A percentile compares a stretch with the other conserved stretches of the same genome.
These are phyloP conservation scores for Biscogniauxia sp. DNA, from an alignment of 2,329 filamentous ascomycete genomes.

Conservation along the genomic window DNA sequence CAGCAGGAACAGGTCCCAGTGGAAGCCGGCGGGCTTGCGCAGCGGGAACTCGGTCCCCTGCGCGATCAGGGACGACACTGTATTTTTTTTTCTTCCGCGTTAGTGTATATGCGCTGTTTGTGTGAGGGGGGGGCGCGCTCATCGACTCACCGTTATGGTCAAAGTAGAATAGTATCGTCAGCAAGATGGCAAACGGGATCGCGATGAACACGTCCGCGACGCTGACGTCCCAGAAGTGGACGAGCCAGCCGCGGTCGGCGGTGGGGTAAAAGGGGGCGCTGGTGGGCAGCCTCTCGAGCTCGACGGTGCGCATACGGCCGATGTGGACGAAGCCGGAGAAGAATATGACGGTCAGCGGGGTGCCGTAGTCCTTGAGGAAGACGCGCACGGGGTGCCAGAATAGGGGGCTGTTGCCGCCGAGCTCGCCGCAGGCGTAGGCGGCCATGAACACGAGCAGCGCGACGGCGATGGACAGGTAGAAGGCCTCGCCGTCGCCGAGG, in stretches of 20 bases:
- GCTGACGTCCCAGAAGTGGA: slow-evolving; percentile 76
- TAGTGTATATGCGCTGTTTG: background rate
- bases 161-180: slow-evolving; percentile 86
- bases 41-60: slow-evolving; percentile 82
- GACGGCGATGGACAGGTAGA: slow-evolving; percentile 78
- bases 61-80: slow-evolving; percentile 77
- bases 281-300: slow-evolving; percentile 71
- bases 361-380: slow-evolving; percentile 88
- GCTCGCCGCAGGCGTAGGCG: slow-evolving; percentile 69
- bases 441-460: slow-evolving; percentile 75
- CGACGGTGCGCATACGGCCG: slow-evolving; percentile 72
- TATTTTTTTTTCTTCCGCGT: background rate
- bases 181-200: slow-evolving; percentile 78
- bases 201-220: slow-evolving; percentile 76
- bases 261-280: slow-evolving; percentile 79
- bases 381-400: slow-evolving; percentile 74
- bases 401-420: slow-evolving; percentile 69
- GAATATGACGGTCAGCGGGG: slow-evolving; percentile 78
- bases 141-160: slow-evolving; percentile 71
- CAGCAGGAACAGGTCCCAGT: slow-evolving; percentile 82
- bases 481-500: slow-evolving; percentile 63
- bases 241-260: slow-evolving; percentile 68
- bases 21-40: slow-evolving; percentile 77
- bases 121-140: background rate
- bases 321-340: slow-evolving; percentile 89